Evolutionary conservation across 768 basidiomycete genomes (phyloP).

Genomic region (Kwoniella bestiolae): DNA sequence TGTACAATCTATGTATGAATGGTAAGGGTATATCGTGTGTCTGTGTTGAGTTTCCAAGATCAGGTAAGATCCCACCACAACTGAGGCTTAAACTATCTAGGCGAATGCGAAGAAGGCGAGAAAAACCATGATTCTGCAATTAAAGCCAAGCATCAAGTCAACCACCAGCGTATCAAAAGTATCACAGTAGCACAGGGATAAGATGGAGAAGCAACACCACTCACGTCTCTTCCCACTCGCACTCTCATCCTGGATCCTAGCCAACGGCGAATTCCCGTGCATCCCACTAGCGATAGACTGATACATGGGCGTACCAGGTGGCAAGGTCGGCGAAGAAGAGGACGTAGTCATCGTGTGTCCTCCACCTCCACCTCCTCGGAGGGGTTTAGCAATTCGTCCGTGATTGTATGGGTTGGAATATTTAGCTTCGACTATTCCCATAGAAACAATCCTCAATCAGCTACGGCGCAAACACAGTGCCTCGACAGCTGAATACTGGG

Average conservation of each 20-base stretch:
- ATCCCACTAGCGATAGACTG: slow-evolving; percentile 27
- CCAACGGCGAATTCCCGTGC: slow-evolving; percentile 42
- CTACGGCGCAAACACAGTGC: no score
- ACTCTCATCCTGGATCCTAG: slow-evolving; percentile 49
- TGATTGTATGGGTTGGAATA: slow-evolving; percentile 72
- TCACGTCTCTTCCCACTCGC: slow-evolving; percentile 47
- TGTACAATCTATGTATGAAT: not conserved
- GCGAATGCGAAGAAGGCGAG: slow-evolving; percentile 21
- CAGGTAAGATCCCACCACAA: no score
- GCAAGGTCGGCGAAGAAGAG: not conserved
- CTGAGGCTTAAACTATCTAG: no score
- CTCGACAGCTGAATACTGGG: no score
- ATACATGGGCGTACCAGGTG: slow-evolving; percentile 19
- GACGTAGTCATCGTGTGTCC: not conserved
- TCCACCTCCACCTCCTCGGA: slow-evolving; percentile 78
- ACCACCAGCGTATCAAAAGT: no score
- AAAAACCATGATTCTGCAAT: slow-evolving; percentile 45
- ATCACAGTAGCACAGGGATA: no score
- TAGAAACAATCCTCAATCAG: not conserved
- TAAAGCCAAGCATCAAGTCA: no score
- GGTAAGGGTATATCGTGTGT: not conserved
- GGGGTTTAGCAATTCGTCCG: slow-evolving; percentile 94
- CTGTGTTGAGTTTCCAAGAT: no score
- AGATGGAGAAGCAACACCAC: slow-evolving; percentile 22
- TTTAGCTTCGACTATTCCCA: slow-evolving; percentile 13